A percentile compares a stretch with the other conserved stretches of the same genome.
Conservation (phyloP, 2,329 filamentous ascomycete species). For the Pyrenochaeta sp. region DNA sequence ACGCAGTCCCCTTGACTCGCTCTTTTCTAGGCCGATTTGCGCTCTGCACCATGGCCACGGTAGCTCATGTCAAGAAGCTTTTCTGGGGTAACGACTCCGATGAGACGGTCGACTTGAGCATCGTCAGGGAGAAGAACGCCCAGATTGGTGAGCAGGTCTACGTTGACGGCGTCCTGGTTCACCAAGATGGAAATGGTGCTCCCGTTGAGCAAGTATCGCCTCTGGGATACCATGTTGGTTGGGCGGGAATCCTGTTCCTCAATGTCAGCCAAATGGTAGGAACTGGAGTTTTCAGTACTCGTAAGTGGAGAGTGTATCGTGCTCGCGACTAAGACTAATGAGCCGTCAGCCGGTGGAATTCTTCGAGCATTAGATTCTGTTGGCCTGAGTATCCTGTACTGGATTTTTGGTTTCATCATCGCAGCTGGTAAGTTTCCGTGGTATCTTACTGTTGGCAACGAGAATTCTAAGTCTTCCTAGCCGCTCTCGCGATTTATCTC, state of each 20-base stretch:
- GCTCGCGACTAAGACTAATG: too few relatives aligned
- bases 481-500: slow-evolving; percentile 34
- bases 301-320: slow-evolving; percentile 27
- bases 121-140: slow-evolving; percentile 33
- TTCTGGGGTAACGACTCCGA: slow-evolving; percentile 22
- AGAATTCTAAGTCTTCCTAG: slow-evolving; percentile 9
- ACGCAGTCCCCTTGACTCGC: not conserved
- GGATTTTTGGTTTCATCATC: slow-evolving; percentile 38
- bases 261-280: slow-evolving; percentile 44
- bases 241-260: slow-evolving; percentile 36
- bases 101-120: slow-evolving; percentile 17
- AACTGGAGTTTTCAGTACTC: slow-evolving; percentile 39
- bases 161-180: slow-evolving; percentile 30
- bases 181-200: slow-evolving; percentile 38
- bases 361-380: slow-evolving; percentile 33
- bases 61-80: slow-evolving; percentile 21
- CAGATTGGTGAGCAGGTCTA: slow-evolving; percentile 35
- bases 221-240: slow-evolving; percentile 41
- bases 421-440: slow-evolving; percentile 21
- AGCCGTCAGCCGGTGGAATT: slow-evolving; percentile 28
- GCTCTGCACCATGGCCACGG: slow-evolving; percentile 11
- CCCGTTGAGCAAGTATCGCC: slow-evolving; percentile 40
- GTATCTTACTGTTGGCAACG: not conserved
- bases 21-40: not conserved
- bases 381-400: slow-evolving; percentile 37